Base-by-base conservation (phyloP, 2,329 filamentous ascomycete species). In the Fusarium humuli region DNA sequence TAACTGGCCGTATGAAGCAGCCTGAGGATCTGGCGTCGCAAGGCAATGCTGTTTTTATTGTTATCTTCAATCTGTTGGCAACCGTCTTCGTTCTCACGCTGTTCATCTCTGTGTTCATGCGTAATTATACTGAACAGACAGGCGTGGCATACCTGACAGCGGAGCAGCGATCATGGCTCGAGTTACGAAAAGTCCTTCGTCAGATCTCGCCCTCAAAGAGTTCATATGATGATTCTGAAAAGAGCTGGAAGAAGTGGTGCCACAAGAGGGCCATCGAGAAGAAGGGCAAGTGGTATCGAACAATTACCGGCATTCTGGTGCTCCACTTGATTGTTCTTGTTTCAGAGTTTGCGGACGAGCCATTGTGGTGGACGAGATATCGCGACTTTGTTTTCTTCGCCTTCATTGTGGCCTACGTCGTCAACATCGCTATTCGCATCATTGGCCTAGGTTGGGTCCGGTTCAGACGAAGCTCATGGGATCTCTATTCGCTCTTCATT, bases 51-150 rank as follows among this genome's bases (percentile, higher is more conserved):
- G 80, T 98, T 37, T 99, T 98, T 84, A 98, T 99, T 78, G 89
- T 99, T 59, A 86, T 95, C 7, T 99, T 98, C 89, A 99, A 99
- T 81, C 88, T 99, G 78, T 86, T 99, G 74, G 94, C 94, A 32
- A 96, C 96, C 0, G 95, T 99, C 70, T 99, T 99, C 81, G 92
- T 99, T 67, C 86, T 99, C 77, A 99, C 96, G 2, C 84, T 99
- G 77, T 99, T 99, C 80, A 97, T 99, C 49, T 98, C 96, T 60
- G 96, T 99, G 66, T 99, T 99, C 80, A 99, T 99, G 96, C 93
- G 96, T 66, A 99, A 98, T 79, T 99, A 99, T 81, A 99, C 96
- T 1, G 96, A 99, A 81, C 94, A 98, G 81, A 99, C 96, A 0
- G 96, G 96, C 3, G 96, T 99, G 45, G 96, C 96, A 4, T 99